Conservation (phyloP, 164 flowering plant species). For the Piper betle region DNA sequence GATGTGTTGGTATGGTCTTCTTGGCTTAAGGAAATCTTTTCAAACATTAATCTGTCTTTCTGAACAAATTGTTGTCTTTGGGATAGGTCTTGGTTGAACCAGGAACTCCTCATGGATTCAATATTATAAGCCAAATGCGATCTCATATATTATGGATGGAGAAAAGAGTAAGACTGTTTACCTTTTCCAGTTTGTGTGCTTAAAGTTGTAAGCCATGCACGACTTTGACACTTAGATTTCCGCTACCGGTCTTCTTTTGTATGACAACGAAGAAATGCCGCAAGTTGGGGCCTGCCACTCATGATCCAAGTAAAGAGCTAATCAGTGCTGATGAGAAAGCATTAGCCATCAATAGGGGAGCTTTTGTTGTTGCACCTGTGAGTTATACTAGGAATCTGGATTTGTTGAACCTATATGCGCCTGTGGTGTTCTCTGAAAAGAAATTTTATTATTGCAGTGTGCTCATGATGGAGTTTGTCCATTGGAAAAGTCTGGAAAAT, state of each 20-base stretch:
- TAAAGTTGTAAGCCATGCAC: background rate
- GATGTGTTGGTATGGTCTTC: slow-evolving; percentile 70
- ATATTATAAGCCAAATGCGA: slow-evolving; percentile 78
- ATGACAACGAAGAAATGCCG: slow-evolving; percentile 46
- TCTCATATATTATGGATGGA: slow-evolving; percentile 96
- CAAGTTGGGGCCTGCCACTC: slow-evolving; percentile 23
- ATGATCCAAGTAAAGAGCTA: slow-evolving; percentile 28
- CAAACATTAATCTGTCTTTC: slow-evolving; percentile 2
- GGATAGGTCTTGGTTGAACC: slow-evolving; percentile 88
- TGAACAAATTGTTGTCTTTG: slow-evolving; percentile 3
- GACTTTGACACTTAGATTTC: background rate
- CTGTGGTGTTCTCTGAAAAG: background rate
- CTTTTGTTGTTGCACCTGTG: slow-evolving; percentile 90
- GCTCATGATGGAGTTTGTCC: slow-evolving; percentile 96
- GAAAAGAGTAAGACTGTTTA: slow-evolving; percentile 45
- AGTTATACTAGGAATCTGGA: slow-evolving; percentile 19
- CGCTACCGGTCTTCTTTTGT: slow-evolving; percentile 3
- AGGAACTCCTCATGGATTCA: slow-evolving; percentile 90
- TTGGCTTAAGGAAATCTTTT: background rate
- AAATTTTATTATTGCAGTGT: slow-evolving; percentile 40
- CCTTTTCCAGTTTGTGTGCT: background rate
- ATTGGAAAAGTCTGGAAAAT: slow-evolving; percentile 60
- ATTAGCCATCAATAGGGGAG: slow-evolving; percentile 42
- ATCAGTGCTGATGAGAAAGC: background rate
- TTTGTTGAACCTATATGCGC: background rate